Conservation (phyloP, 2,329 filamentous ascomycete species). For the Aspergillus sp. region DNA sequence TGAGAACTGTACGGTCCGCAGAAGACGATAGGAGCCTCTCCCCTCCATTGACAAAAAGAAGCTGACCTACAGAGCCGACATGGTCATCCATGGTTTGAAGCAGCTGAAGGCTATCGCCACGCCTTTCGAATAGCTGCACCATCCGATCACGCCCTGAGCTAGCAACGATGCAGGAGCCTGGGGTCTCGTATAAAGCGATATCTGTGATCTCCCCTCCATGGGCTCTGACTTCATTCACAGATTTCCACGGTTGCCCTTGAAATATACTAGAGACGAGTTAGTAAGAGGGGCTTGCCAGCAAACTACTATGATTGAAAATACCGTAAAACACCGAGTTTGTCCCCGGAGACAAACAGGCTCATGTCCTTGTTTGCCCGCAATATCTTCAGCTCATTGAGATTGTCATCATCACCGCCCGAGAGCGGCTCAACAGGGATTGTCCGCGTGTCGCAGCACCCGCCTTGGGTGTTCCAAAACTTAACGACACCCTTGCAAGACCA, state of each 20-base stretch:
- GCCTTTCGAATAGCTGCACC: constrained; percentile 79
- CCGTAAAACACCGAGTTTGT: constrained; percentile 78
- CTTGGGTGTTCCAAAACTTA: constrained; percentile 77
- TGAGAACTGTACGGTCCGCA: constrained; percentile 79
- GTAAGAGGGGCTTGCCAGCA: not conserved
- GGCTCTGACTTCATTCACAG: constrained; percentile 73
- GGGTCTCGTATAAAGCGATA: constrained; percentile 69
- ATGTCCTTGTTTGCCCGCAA: constrained; percentile 61
- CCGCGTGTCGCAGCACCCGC: constrained; percentile 64
- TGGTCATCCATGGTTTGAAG: constrained; percentile 93
- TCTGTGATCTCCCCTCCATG: constrained; percentile 83
- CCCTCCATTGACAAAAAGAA: constrained; percentile 73
- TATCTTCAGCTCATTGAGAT: constrained; percentile 57
- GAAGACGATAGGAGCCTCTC: constrained; percentile 79
- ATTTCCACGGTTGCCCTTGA: constrained; percentile 55
- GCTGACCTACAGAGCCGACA: constrained; percentile 75
- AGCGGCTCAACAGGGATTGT: constrained; percentile 68
- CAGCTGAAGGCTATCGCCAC: constrained; percentile 64
- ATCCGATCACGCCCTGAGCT: constrained; percentile 86
- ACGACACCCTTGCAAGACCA: constrained; percentile 83
- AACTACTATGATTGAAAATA: not conserved
- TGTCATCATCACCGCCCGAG: constrained; percentile 43
- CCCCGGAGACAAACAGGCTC: constrained; percentile 74
- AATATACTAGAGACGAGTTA: constrained; percentile 31
- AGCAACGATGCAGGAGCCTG: constrained; percentile 67